phyloP scores from a whole-genome alignment of 1,284 basidiomycete species.

The Rhodotorula sp. region DNA sequence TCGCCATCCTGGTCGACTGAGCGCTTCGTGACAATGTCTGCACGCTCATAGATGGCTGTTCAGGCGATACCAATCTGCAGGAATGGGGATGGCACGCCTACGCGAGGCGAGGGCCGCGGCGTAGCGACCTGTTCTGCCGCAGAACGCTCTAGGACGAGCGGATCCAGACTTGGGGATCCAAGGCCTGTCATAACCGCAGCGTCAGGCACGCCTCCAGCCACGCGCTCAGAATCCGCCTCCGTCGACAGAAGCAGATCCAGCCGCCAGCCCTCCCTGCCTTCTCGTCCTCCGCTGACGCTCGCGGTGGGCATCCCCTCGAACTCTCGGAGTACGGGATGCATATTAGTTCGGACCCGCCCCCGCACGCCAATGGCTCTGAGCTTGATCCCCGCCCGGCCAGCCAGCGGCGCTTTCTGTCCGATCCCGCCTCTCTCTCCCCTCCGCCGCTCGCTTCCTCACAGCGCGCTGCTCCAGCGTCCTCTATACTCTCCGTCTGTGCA shows the following conservation, averaged over 20 bases:
- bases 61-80: too few relatives aligned
- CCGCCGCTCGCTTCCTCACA: neutral
- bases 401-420: too few relatives aligned
- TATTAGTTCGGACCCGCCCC: too few relatives aligned
- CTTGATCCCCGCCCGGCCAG: neutral
- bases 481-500: too few relatives aligned
- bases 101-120: too few relatives aligned
- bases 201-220: neutral
- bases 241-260: neutral
- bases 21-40: too few relatives aligned
- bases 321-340: neutral
- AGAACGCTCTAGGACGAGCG: too few relatives aligned
- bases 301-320: neutral
- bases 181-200: neutral
- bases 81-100: too few relatives aligned
- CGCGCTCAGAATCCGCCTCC: neutral
- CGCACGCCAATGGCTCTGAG: slow-evolving; percentile 1
- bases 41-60: too few relatives aligned
- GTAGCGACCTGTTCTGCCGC: too few relatives aligned
- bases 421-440: neutral
- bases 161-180: too few relatives aligned
- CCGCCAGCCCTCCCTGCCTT: neutral
- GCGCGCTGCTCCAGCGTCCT: neutral
- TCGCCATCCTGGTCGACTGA: too few relatives aligned
- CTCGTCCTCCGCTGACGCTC: neutral